Evolutionary conservation across 225 moss, liverwort and hornwort species (phyloP), one percentile per base, ranked within the genome.

Genomic region (Pseudisothecium myosuroides): DNA sequence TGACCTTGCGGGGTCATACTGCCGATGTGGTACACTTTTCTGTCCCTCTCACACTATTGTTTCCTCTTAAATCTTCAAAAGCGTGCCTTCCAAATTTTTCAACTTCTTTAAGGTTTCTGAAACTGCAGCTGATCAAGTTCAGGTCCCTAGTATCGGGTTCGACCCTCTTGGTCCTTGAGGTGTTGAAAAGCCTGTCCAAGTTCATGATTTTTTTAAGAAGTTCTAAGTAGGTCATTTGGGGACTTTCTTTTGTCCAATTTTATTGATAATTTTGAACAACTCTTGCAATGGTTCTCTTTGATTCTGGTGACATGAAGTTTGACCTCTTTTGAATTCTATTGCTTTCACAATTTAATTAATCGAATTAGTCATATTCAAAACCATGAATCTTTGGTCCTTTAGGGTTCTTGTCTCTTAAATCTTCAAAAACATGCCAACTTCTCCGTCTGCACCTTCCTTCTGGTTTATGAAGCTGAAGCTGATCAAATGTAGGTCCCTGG

Each of bases 1-100:
- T 96, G 87, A 99, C 97, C 11, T 76, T 99, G 58, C 95, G 98
- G 36, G 98, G 97, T 58, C 98, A 99, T 80, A 91, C 96, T 87
- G 95, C 98, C 65, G 97, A 99, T 82, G 98, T 99, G 92, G 98
- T 94, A 94, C 78, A 83, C 87, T 86, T 92, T 90, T 89, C 90
- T 91, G 89, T 88, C 85, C 77, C 93, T 87, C 82, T 88, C 76
- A 29, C 45, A 21, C 21, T 36, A 27, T 84, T 28, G 8, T 28
- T 76, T 85, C 86, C 61, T 36, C 63, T 80, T 12, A 56, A 50
- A 74, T 80, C 59, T 45, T 66, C 52, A 16, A 43, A 67, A 29
- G 50, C 45, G 36, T 84, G 69, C 67, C 47, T 63, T 54, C 58
- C 81, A 37, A 55, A 7, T 82, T 49, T 49, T 72, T 79, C 14